Base-by-base conservation (phyloP, 2,329 filamentous ascomycete species). In the Coniochaeta hoffmannii region DNA sequence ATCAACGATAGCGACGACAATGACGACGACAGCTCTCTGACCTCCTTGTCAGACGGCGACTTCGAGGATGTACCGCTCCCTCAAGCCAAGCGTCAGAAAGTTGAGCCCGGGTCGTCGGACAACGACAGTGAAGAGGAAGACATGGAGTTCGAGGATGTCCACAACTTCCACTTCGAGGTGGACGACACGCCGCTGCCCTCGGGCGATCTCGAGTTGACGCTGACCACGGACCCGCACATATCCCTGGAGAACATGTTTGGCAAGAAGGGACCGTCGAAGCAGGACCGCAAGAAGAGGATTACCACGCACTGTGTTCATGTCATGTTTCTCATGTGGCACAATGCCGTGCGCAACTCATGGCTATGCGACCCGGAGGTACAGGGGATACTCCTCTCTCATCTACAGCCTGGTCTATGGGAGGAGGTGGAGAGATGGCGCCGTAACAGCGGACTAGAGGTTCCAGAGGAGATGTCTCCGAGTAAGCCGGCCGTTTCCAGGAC, bases 231-330 rank as follows among this genome's bases (percentile, higher is more conserved):
- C 56, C 76, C 78, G 9, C 72, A 79, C 22, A 78, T 86, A n/a
- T 81, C 82, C 0, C 68, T 87, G 28, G 78, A 78, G 10, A 85
- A 86, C 60, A 74, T 81, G 0, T 75, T 82, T 46, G 82, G 83
- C 22, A 96, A 90, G 70, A 96, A 93, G 66, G 92, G 90, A 0
- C 88, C 89, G 0, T 88, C 89, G 2, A 96, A 96, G 71, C 83
- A 88, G 28, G 90, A 97, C 66, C 83, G 90, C 53, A 81, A 85
- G 58, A 88, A 93, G 55, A 82, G 94, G 26, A 81, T 86, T 32
- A 79, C 85, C 3, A 91, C 90, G 0, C 94, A 99, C 69, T 89
- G 89, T 62, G 79, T 96, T 62, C 94, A 99, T 69, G 91, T 97
- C 1, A 86, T 95, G 67, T 82, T 85, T 53, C 75, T 99, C 15